Conservation (phyloP, 75 land plant species). For the Pinus taeda region DNA sequence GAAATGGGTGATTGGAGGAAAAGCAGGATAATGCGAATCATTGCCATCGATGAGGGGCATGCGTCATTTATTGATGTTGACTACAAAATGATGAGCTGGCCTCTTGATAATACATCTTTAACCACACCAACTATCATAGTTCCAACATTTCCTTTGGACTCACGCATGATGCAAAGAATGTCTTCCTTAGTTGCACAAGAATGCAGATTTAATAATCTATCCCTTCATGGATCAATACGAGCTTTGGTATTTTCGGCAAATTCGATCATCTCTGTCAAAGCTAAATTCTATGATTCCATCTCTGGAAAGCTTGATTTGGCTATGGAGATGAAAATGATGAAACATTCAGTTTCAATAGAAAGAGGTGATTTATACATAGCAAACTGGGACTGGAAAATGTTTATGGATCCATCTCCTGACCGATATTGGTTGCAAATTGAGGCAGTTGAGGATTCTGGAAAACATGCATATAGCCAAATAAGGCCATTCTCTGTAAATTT, state of each 20-base stretch:
- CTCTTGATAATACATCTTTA: slow-evolving; percentile 11
- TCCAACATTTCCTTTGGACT: slow-evolving; percentile 94
- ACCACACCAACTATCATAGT: slow-evolving; percentile 64
- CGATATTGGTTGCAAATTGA: slow-evolving; percentile 70
- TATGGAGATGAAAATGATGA: slow-evolving; percentile 52
- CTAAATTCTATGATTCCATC: slow-evolving; percentile 56
- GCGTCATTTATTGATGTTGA: slow-evolving; percentile 76
- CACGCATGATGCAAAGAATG: slow-evolving; percentile 60
- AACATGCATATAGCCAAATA: slow-evolving; percentile 30
- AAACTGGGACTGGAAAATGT: slow-evolving; percentile 66
- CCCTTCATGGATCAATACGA: slow-evolving; percentile 40
- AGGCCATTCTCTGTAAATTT: slow-evolving; percentile 84
- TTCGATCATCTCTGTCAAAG: slow-evolving; percentile 53
- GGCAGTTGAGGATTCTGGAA: slow-evolving; percentile 47
- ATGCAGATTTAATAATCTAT: slow-evolving; percentile 17
- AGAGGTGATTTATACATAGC: slow-evolving; percentile 53
- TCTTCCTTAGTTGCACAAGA: slow-evolving; percentile 26
- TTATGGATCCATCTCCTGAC: slow-evolving; percentile 53
- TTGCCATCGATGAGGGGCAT: slow-evolving; percentile 87
- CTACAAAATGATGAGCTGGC: slow-evolving; percentile 15
- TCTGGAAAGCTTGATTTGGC: slow-evolving; percentile 38
- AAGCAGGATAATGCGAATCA: slow-evolving; percentile 67
- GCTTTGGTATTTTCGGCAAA: slow-evolving; percentile 71
- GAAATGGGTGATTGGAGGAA: slow-evolving; percentile 99
- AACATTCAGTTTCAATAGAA: slow-evolving; percentile 12